Conservation (phyloP, 257 asterid genomes). For the Echites panduratus region DNA sequence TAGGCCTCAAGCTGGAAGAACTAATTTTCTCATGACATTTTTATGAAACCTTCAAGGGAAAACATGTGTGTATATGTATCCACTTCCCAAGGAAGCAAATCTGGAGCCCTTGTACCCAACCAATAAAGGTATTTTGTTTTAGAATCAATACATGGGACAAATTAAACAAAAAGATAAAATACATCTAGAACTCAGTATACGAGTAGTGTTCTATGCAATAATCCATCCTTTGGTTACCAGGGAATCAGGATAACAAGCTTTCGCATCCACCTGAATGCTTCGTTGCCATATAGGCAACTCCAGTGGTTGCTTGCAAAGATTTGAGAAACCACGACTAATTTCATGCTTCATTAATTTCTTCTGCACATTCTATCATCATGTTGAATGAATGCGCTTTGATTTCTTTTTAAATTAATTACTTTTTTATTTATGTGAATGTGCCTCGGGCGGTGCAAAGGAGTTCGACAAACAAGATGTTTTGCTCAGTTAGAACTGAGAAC, state of each 20-base stretch:
- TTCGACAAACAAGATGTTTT: background rate
- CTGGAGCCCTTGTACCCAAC: background rate
- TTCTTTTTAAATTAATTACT: background rate
- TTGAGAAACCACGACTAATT: background rate
- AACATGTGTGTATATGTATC: background rate
- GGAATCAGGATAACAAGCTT: background rate
- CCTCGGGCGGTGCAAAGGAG: background rate
- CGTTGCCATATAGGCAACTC: background rate
- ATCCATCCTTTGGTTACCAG: background rate
- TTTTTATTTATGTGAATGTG: background rate
- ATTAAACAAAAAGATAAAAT: background rate
- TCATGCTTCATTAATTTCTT: background rate
- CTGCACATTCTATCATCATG: background rate
- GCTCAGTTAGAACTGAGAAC: background rate
- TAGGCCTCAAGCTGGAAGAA: background rate
- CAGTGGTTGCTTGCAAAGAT: background rate
- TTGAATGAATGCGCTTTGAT: background rate
- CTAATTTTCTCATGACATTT: background rate
- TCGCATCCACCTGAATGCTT: background rate
- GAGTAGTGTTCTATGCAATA: background rate
- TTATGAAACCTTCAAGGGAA: background rate
- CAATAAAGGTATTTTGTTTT: background rate
- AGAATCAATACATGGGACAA: background rate
- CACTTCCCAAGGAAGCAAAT: background rate
- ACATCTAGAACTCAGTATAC: background rate